phyloP scores from a whole-genome alignment of 2,329 filamentous ascomycete species.

The Dactylonectria estremocensis region DNA sequence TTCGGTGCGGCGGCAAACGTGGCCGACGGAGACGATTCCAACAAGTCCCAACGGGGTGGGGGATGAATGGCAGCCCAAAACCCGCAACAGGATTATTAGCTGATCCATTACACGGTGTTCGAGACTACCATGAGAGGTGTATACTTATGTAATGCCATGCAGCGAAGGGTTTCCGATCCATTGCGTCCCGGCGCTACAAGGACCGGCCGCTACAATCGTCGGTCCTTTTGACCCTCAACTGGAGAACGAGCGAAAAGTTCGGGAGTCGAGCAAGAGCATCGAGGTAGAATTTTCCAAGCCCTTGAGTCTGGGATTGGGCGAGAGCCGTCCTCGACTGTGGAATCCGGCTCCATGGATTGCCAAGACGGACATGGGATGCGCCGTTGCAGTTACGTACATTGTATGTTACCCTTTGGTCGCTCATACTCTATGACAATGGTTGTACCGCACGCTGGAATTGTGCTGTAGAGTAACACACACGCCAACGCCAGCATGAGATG shows the following conservation, averaged over 20 bases:
- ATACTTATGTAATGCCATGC: no score
- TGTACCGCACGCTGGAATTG: no score
- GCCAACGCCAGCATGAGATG: neutral
- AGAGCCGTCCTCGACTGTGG: conserved; percentile 4
- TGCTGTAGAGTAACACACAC: no score
- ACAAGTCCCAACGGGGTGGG: neutral
- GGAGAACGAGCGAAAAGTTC: conserved; percentile 1
- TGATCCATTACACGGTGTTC: neutral
- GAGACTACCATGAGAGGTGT: neutral
- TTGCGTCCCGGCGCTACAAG: conserved; percentile 3
- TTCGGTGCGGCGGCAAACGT: neutral
- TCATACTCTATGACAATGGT: neutral
- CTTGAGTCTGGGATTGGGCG: conserved; percentile 12
- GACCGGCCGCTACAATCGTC: conserved; percentile 15
- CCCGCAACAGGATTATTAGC: neutral
- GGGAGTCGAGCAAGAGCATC: conserved; percentile 2
- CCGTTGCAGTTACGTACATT: conserved; percentile 21
- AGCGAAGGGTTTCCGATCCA: neutral
- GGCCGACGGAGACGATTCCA: neutral
- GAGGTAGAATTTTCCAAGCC: neutral
- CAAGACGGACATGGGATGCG: conserved; percentile 7
- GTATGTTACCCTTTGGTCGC: conserved; percentile 4
- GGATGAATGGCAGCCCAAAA: neutral
- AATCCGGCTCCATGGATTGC: conserved; percentile 3
- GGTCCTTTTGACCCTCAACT: conserved; percentile 16